phyloP scores from a whole-genome alignment of 2,329 filamentous ascomycete genomes.

The Thelonectria blattea region DNA sequence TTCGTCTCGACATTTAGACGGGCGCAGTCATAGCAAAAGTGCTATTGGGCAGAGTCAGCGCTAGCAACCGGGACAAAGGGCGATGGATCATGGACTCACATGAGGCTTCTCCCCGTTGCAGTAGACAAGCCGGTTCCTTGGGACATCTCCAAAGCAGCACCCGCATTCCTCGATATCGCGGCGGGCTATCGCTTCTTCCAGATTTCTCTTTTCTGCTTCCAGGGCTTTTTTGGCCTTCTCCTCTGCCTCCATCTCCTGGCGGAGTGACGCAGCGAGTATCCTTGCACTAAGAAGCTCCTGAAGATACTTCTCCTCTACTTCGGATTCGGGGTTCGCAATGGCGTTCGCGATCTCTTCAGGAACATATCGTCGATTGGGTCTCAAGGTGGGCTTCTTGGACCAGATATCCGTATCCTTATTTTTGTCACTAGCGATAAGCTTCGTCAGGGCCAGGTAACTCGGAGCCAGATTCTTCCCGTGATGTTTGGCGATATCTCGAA shows the following conservation, averaged over 20 bases:
- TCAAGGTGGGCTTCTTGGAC: constrained; percentile 20
- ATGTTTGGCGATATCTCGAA: constrained; percentile 19
- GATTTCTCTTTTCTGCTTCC: constrained; percentile 47
- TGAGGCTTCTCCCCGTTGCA: constrained; percentile 67
- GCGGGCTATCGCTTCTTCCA: constrained; percentile 48
- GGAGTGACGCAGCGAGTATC: neutral
- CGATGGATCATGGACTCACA: constrained; percentile 35
- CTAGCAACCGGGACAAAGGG: neutral
- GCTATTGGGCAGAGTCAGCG: constrained; percentile 41
- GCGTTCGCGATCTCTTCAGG: constrained; percentile 14
- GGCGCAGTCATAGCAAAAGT: constrained; percentile 74
- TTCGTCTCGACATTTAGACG: constrained; percentile 69
- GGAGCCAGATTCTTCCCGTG: constrained; percentile 27
- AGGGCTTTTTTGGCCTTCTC: constrained; percentile 43
- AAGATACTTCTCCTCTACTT: constrained; percentile 6
- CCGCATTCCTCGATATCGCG: constrained; percentile 70
- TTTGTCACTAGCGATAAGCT: constrained; percentile 1
- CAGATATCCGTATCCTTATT: neutral
- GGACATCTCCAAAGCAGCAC: constrained; percentile 73
- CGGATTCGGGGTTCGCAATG: constrained; percentile 1
- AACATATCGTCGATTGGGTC: constrained; percentile 3
- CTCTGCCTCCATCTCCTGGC: neutral
- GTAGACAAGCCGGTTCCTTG: constrained; percentile 70
- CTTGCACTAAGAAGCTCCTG: constrained; percentile 33
- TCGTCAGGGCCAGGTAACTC: constrained; percentile 25